Base-by-base conservation (phyloP, 192 early-diverging fungal genomes). In the Backusella luteola region DNA sequence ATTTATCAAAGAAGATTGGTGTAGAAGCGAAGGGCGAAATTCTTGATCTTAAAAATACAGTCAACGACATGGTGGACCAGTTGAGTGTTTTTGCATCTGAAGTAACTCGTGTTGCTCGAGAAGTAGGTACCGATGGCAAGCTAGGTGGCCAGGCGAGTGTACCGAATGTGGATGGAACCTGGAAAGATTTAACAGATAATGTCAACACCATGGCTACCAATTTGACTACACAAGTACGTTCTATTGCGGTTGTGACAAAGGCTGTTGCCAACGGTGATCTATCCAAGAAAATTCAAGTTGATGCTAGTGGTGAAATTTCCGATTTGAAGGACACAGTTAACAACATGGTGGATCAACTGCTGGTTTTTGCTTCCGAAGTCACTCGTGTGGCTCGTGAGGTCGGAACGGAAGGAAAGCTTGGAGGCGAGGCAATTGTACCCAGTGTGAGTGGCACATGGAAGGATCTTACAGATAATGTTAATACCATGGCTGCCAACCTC, bases 111-210 rank as follows among this genome's bases (percentile, higher is more conserved):
- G 91, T 92, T 32, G 87, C 91, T 6, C 79, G 84, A 26, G 89
- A 90, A 73, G 91, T 92, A 9, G 91, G 91, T 49, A 90, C 86
- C 0, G 89, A 93, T 53, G 93, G 93, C 42, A 91, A 90, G 66
- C 80, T 95, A 38, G 94, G 94, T 44, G 94, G 86, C 29, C 91
- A 93, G 75, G 92, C 92, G 0, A 84, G 86, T 17, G 93, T 95
- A 0, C 76, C 77, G 0, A 90, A 88, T 68, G 92, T 93, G 0
- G 89, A 87, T 23, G 93, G 93, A n/a, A 88, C 88, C 0, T 95
- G 93, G 93, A 87, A 87, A 49, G 93, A 93, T 39, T 79, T 93
- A 12, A 93, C 92, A 4, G 82, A 86, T 38, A 92, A 92, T 72
- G 92, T 90, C 79, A 90, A 90, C 72, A 84, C 76, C 77, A 90